Evolutionary conservation across 1,284 basidiomycete species (phyloP), one percentile per base, ranked within the genome.

Genomic region (Ceratobasidium sp.): DNA sequence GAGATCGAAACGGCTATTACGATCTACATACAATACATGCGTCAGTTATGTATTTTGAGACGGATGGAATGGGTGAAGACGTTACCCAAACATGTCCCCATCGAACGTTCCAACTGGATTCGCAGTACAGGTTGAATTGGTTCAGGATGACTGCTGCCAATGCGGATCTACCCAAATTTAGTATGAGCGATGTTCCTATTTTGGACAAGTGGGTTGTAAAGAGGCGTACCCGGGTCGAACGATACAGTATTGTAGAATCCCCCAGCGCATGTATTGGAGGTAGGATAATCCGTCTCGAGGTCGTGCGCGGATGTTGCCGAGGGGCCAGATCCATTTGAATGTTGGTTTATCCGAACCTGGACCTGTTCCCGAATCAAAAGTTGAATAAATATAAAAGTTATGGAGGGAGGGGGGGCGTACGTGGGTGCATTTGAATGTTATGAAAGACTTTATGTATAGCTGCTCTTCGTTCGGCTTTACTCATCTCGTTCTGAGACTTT

Each of bases 211-310:
- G 33, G 33, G 33, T 33, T 33, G 33, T 2, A 33, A 33, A 33
- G 18, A 40, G 13, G 85, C 88, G 73, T 82, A 91, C 90, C 87
- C 81, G 0, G 93, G 93, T 78, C 93, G 87, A 46, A 93, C 84
- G 67, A 94, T 89, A 84, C 92, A 93, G 82, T 95, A 95, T 82
- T 95, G 94, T n/a, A 94, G 86, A 12, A 95, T 90, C 23, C 90
- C 91, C 90, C 93, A 93, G 84, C 94, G 95, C 91, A 93, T 93
- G 66, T 93, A 84, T 83, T 94, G 93, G 51, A 95, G 84, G 82
- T 94, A 94, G 80, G 91, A 91, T 20, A 94, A 84, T 0, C 91
- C 92, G 81, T 92, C 90, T 89, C 91, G 44, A n/a, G 53, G 51
- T 33, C 42, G 53, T 13, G 58, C 56, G 18, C 89, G 89, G 76